A percentile compares a stretch with the other conserved stretches of the same genome.
Evolutionary conservation across 441 rosid genomes (phyloP).

Genomic region (Bocquillonia castaneifolia): DNA sequence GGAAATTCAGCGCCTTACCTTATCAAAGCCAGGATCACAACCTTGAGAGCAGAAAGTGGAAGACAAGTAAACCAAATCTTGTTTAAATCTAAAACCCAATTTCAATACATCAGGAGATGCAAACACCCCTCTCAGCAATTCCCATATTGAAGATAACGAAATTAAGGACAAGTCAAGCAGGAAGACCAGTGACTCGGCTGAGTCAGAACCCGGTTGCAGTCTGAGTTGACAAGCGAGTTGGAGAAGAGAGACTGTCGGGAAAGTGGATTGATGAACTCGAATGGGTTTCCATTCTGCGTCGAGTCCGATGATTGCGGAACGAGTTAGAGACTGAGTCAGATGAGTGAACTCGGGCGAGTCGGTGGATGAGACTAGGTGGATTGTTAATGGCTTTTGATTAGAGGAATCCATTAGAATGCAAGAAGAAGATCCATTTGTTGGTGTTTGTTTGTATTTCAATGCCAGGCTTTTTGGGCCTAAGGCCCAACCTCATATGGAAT

Average conservation of each 20-base stretch:
- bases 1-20: slow-evolving; percentile 35
- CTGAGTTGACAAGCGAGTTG: slow-evolving; percentile 64
- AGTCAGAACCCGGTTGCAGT: slow-evolving; percentile 18
- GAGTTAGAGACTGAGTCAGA: slow-evolving; percentile 43
- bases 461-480: no score
- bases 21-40: slow-evolving; percentile 56
- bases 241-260: slow-evolving; percentile 70
- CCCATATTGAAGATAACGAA: slow-evolving; percentile 54
- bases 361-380: slow-evolving; percentile 45
- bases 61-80: slow-evolving; percentile 73
- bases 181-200: slow-evolving; percentile 48
- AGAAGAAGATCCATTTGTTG: background rate
- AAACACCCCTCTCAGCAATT: slow-evolving; percentile 47
- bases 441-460: background rate
- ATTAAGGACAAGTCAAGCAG: slow-evolving; percentile 55
- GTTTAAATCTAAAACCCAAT: slow-evolving; percentile 77
- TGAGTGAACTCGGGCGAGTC: slow-evolving; percentile 68
- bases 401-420: slow-evolving; percentile 26
- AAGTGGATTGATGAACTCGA: slow-evolving; percentile 32
- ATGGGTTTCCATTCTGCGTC: slow-evolving; percentile 88
- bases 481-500: no score
- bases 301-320: slow-evolving; percentile 53
- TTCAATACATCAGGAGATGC: slow-evolving; percentile 74
- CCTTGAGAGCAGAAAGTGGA: slow-evolving; percentile 68
- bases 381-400: slow-evolving; percentile 17